A percentile compares a stretch with the other conserved stretches of the same genome.
These are phyloP conservation scores for Trichothecium roseum DNA, from an alignment of 2,329 filamentous ascomycete genomes.

Conservation along the genomic window DNA sequence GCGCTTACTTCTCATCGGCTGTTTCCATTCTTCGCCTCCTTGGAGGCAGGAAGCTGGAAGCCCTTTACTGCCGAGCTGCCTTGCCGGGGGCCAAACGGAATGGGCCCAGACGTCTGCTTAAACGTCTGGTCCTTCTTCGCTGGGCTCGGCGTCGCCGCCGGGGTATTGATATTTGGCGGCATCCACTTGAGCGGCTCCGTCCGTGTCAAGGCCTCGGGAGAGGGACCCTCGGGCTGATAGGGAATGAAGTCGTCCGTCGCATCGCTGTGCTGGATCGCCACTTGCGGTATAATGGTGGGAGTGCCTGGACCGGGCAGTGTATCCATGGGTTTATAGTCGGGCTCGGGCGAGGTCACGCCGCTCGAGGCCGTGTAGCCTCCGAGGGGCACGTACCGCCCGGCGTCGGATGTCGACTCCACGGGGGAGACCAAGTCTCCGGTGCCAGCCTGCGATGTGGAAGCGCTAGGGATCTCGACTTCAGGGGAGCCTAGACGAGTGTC, in stretches of 20 bases:
- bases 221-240: slow-evolving; percentile 45
- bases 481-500: background rate
- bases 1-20: too few relatives aligned
- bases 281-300: slow-evolving; percentile 12
- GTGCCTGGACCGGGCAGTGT: background rate
- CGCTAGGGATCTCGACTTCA: too few relatives aligned
- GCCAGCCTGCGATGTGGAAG: too few relatives aligned
- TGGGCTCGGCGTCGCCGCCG: slow-evolving; percentile 21
- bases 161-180: slow-evolving; percentile 33
- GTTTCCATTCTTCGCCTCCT: too few relatives aligned
- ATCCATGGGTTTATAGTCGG: background rate
- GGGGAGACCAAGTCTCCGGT: too few relatives aligned
- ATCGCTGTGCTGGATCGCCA: slow-evolving; percentile 15
- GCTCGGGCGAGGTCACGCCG: background rate
- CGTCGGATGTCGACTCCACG: background rate
- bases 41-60: too few relatives aligned
- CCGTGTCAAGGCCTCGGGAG: slow-evolving; percentile 19
- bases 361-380: background rate
- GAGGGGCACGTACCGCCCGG: background rate
- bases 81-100: slow-evolving; percentile 33
- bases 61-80: slow-evolving; percentile 1
- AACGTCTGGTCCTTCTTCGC: slow-evolving; percentile 24
- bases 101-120: slow-evolving; percentile 32
- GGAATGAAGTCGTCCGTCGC: slow-evolving; percentile 35
- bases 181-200: slow-evolving; percentile 39